Evolutionary conservation across 768 basidiomycete species (phyloP), one percentile per base, ranked within the genome.

Genomic region (Termitomyces bulborhizus): DNA sequence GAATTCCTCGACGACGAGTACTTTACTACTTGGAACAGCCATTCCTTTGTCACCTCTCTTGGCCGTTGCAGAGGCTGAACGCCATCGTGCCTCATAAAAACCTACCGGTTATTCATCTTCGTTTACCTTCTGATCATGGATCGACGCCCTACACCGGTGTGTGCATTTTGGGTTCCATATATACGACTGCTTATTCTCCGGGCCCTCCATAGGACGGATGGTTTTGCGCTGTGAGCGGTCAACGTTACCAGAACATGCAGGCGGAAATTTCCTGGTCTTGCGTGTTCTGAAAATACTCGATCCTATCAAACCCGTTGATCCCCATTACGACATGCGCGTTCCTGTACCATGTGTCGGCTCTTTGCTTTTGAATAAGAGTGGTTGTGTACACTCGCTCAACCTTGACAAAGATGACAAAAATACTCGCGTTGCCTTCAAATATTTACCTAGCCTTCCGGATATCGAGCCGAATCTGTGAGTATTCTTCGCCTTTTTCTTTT

Each of bases 261-360:
- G 70, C 59, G 47, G 67, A 67, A 44, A 60, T 67, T 9, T 65
- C 64, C 9, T 70, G 68, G n/a, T 68, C 66, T 0, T 69, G 65
- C 49, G 74, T 72, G 53, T 63, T 31, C 18, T 60, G 32, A 53
- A 58, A 29, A 53, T 64, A 40, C 49, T 64, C 24, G 27, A 54
- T 1, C 41, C 56, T 26, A 47, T 60, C 21, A 46, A 49, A 2
- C 57, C 50, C 32, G 51, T 48, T 21, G 48, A 59, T n/a, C 56
- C 56, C 1, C 42, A 4, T 18, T 64, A 64, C 46, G 61, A 64
- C 39, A 34, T 16, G 29, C 9, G 9, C 31, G 1, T 46, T n/a
- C 29, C 29, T n/a, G 6, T 46, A n/a, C 46, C 46, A 8, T 16
- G 32, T 31, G 46, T 46, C 9, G 29, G 46, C 8, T 18, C 16